Percentiles rank a stretch among this genome's conserved stretches.
These are phyloP conservation scores for Pascua guehoae DNA, from an alignment of 1,284 basidiomycete genomes.

Conservation along the genomic window DNA sequence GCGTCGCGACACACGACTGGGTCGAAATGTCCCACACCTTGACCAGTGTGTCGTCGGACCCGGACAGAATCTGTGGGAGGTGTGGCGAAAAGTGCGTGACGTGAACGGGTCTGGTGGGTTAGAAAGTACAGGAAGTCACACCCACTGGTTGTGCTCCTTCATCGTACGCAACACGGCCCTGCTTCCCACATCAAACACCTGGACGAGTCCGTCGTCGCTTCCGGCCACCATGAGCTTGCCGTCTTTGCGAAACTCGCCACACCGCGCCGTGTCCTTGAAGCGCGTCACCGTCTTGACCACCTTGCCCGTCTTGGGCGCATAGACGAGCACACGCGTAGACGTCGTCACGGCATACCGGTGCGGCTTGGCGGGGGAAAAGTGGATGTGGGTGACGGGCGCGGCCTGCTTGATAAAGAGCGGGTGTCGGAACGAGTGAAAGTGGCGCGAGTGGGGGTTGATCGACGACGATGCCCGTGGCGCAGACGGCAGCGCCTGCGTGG, in stretches of 20 bases:
- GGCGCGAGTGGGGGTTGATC: slow-evolving; percentile 46
- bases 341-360: slow-evolving; percentile 94
- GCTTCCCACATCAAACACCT: slow-evolving; percentile 95
- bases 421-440: slow-evolving; percentile 49
- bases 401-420: slow-evolving; percentile 75
- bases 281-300: slow-evolving; percentile 92
- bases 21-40: slow-evolving; percentile 95
- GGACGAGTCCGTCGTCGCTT: slow-evolving; percentile 88
- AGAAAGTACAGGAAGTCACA: slow-evolving; percentile 13
- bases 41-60: slow-evolving; percentile 93
- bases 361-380: slow-evolving; percentile 79
- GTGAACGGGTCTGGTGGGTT: slow-evolving; percentile 68
- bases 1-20: slow-evolving; percentile 72
- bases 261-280: slow-evolving; percentile 92
- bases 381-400: slow-evolving; percentile 84
- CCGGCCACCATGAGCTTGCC: slow-evolving; percentile 94
- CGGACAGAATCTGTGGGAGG: slow-evolving; percentile 81
- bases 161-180: slow-evolving; percentile 90
- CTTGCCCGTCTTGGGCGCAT: slow-evolving; percentile 90
- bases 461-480: slow-evolving; percentile 40
- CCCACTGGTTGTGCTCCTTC: slow-evolving; percentile 79
- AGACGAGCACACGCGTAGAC: slow-evolving; percentile 90
- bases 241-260: slow-evolving; percentile 81
- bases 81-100: slow-evolving; percentile 86
- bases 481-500: slow-evolving; percentile 40